Evolutionary conservation across 306 rosid species (phyloP), one percentile per base, ranked within the genome.

Genomic region (Hippophae gyantsensis): DNA sequence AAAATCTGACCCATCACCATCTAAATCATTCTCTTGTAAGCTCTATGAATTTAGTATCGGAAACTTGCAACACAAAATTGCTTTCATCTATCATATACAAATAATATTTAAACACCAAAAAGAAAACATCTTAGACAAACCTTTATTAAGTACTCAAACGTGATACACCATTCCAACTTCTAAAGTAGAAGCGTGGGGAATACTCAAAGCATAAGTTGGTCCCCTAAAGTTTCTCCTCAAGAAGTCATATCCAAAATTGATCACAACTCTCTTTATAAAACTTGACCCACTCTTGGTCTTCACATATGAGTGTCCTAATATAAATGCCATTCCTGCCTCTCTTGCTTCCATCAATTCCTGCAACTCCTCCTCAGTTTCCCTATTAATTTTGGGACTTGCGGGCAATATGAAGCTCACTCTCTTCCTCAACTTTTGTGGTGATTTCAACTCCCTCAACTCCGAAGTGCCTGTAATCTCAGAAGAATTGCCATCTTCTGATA

Each of bases 291-390:
- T 86, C 81, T 93, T 88, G 23, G 95, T 94, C 57, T 81, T 88
- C 68, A 88, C 94, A 68, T 88, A 93, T 8, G 95, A 88, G 63
- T 93, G 99, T 53, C 99, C 94, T 81, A 86, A 74, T 80, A 88
- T 93, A 62, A 88, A 93, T 69, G 97, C 95, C 90, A 86, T 74
- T 47, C 99, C 97, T 53, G 95, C 95, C 60, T 93, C 99, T 67
- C 87, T 86, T 42, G 99, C 97, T 64, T 88, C 95, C 97, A 77
- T 89, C 49, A 93, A 80, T 67, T 93, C 99, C 62, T 42, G 74
- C 72, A 93, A 60, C 78, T 93, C 99, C 48, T 64, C 80, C 47
- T 78, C 75, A 55, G 85, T 66, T n/a, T 70, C 87, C 53, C 60
- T 55, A 13, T 84, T 70, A 32, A 93, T 88, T 67, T 42, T 57